phyloP scores from a whole-genome alignment of 257 asterid species.

The Misopates orontium region DNA sequence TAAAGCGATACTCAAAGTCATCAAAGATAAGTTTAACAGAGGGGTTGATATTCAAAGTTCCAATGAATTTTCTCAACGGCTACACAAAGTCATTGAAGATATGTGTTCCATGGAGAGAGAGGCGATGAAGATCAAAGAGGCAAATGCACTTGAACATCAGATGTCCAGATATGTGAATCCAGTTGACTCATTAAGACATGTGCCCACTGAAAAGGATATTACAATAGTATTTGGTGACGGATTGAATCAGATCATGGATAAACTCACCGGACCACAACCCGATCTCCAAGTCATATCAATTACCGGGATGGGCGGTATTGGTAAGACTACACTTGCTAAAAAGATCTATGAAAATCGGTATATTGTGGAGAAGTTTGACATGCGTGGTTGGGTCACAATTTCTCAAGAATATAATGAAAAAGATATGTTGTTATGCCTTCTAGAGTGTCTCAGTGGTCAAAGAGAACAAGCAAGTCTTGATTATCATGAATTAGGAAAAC shows the following conservation, averaged over 20 bases:
- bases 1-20: neutral
- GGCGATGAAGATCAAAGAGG: neutral
- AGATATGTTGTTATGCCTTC: conserved; percentile 4
- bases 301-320: conserved; percentile 28
- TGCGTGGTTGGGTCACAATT: conserved; percentile 18
- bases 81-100: neutral
- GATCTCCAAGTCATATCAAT: neutral
- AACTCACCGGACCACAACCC: neutral
- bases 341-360: neutral
- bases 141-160: neutral
- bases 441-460: neutral
- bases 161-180: too few species aligned
- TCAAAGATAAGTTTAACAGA: too few species aligned
- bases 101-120: neutral
- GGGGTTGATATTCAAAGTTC: neutral
- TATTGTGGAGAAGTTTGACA: neutral
- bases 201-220: neutral
- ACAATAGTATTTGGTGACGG: neutral
- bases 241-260: neutral
- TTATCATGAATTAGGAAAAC: conserved; percentile 13
- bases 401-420: neutral
- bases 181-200: too few species aligned
- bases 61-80: neutral
- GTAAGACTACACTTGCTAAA: conserved; percentile 27
- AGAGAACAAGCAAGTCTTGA: neutral